phyloP scores from a whole-genome alignment of 345 rosid genomes.

The Linum usitatissimum region DNA sequence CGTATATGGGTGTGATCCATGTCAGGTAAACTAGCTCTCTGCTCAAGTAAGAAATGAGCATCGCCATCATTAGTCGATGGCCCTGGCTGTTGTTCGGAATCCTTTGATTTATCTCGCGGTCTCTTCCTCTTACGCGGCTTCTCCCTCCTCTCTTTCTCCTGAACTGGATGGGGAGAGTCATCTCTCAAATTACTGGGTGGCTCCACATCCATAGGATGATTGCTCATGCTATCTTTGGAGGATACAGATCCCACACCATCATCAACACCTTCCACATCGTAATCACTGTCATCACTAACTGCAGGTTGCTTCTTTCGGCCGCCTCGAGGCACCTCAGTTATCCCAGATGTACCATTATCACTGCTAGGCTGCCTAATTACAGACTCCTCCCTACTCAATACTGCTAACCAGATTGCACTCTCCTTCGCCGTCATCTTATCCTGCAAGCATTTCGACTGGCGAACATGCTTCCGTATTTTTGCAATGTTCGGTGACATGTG shows the following conservation, averaged over 20 bases:
- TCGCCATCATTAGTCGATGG: conserved; percentile 20
- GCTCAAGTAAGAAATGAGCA: conserved; percentile 16
- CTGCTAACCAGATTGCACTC: conserved; percentile 96
- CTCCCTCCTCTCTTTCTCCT: conserved; percentile 31
- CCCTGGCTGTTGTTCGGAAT: conserved; percentile 26
- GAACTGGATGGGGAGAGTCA: conserved; percentile 16
- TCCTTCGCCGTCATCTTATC: conserved; percentile 99
- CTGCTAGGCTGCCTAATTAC: conserved; percentile 66
- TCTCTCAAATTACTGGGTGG: conserved; percentile 14
- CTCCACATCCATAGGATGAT: conserved; percentile 30
- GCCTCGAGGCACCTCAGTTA: conserved; percentile 54
- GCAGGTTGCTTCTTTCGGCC: conserved; percentile 37
- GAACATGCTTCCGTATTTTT: conserved; percentile 84
- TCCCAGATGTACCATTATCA: conserved; percentile 72
- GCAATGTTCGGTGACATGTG: conserved; percentile 97
- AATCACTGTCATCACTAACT: conserved; percentile 58
- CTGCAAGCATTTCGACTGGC: conserved; percentile 94
- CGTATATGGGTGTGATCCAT: conserved; percentile 39
- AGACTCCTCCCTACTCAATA: conserved; percentile 77
- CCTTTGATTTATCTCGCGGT: conserved; percentile 24
- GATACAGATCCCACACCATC: conserved; percentile 72
- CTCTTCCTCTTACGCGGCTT: conserved; percentile 40
- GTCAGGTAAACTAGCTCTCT: conserved; percentile 41
- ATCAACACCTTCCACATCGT: conserved; percentile 71
- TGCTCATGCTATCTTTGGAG: conserved; percentile 57